phyloP scores from a whole-genome alignment of 2,329 filamentous ascomycete species.

The Mycocentrospora acerina region DNA sequence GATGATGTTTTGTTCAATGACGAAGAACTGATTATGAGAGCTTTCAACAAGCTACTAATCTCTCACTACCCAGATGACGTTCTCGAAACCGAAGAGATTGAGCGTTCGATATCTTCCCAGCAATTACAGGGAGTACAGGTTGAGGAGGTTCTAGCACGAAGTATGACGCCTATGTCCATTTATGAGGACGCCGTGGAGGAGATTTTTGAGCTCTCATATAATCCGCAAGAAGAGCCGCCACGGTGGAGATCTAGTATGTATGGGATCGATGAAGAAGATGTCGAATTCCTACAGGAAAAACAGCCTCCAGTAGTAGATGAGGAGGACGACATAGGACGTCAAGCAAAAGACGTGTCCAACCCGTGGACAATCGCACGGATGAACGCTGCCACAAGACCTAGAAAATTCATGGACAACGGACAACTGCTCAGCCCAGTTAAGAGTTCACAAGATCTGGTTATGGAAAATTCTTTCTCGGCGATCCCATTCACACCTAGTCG shows the following conservation, averaged over 20 bases:
- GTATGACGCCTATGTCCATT: neutral
- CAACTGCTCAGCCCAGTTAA: conserved; percentile 32
- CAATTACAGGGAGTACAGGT: neutral
- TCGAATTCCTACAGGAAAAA: conserved; percentile 23
- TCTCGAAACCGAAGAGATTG: conserved; percentile 5
- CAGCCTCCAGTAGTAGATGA: conserved; percentile 16
- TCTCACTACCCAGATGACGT: conserved; percentile 32
- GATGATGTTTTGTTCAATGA: conserved; percentile 70
- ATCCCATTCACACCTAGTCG: conserved; percentile 1
- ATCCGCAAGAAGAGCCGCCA: conserved; percentile 2
- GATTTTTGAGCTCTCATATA: neutral
- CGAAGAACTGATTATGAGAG: conserved; percentile 48
- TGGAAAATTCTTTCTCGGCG: conserved; percentile 10
- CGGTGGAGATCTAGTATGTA: conserved; percentile 44
- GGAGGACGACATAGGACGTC: conserved; percentile 33
- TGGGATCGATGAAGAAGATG: conserved; percentile 40
- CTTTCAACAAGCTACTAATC: conserved; percentile 50
- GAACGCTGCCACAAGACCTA: conserved; percentile 37
- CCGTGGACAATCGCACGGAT: conserved; percentile 54
- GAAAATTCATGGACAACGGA: conserved; percentile 6
- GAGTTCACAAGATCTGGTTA: conserved; percentile 4
- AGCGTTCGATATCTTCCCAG: conserved; percentile 5
- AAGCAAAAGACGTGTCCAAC: conserved; percentile 44
- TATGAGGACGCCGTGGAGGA: neutral
- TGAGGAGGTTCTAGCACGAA: neutral